These are phyloP conservation scores for Debaryomycetaceae sp. DNA, from an alignment of 1,139 yeast species.

Conservation along the genomic window DNA sequence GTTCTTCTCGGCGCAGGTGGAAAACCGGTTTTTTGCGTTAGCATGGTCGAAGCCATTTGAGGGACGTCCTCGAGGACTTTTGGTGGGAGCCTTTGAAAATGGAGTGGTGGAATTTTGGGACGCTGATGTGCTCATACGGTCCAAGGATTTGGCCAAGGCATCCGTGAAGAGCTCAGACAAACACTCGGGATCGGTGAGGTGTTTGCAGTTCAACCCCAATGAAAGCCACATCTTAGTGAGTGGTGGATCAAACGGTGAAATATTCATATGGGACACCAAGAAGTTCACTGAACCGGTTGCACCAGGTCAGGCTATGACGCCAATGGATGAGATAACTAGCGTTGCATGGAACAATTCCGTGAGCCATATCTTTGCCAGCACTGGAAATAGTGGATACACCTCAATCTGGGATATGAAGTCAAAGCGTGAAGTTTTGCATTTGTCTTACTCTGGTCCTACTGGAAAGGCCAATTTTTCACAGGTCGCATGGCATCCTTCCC, in stretches of 20 bases:
- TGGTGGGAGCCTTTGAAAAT: conserved; percentile 89
- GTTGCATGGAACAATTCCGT: conserved; percentile 89
- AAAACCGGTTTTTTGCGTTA: conserved; percentile 67
- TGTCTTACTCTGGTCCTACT: conserved; percentile 56
- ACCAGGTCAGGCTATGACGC: conserved; percentile 79
- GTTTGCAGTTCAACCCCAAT: conserved; percentile 74
- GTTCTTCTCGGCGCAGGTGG: conserved; percentile 49
- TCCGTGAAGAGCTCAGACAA: conserved; percentile 47
- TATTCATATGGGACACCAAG: conserved; percentile 84
- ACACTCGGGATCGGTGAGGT: conserved; percentile 70
- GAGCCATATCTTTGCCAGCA: conserved; percentile 85
- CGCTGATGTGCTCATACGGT: conserved; percentile 40
- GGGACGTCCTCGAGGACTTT: conserved; percentile 51
- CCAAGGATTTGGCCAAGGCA: conserved; percentile 40
- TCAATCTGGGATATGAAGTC: conserved; percentile 93
- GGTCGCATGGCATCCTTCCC: conserved; percentile 83
- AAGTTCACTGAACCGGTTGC: conserved; percentile 57
- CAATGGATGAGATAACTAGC: conserved; percentile 77
- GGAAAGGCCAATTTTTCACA: conserved; percentile 64
- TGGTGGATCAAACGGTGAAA: conserved; percentile 85
- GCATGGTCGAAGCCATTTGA: conserved; percentile 79
- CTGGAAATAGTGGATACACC: conserved; percentile 79
- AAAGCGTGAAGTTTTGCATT: conserved; percentile 82
- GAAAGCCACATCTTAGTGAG: conserved; percentile 75
- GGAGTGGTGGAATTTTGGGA: conserved; percentile 82